Evolutionary conservation across 1,139 yeast species (phyloP), one percentile per base, ranked within the genome.

Genomic region (Pichia terricola): DNA sequence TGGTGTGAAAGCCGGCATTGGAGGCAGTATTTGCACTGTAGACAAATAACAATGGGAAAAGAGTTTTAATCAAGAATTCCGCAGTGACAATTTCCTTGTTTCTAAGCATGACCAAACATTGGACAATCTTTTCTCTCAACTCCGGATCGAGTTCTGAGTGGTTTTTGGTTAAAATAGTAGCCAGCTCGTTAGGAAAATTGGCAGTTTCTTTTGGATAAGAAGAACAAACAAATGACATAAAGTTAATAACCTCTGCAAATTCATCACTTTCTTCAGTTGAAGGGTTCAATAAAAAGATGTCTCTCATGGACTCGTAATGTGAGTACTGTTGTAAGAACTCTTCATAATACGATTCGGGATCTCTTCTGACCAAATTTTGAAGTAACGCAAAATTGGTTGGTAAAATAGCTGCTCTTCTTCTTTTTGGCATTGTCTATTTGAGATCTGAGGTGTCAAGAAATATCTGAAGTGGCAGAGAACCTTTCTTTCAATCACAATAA

Each of bases 261-360:
- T 87, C 94, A 10, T 73, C 73, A 51, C 80, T 78, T 41, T 81
- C 80, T 40, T 79, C 78, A 2, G 76, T 72, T 2, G 73, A 61
- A 5, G 84, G 83, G 61, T 81, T 79, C 53, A 75, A 67, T 62
- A 86, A 68, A 57, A 86, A 87, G 49, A 94, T 82, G 59, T 89
- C 96, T 61, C 95, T 70, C 46, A 88, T 68, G 1, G 97, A 84
- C 61, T 84, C 88, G 63, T 91, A 91, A 62, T 94, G 98, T 44
- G 91, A 76, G 62, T 81, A 87, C 61, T 94, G 98, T 56, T 88
- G 94, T 41, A 81, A 62, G 63, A 91, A 91, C 64, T 91, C 99
- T 63, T 94, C 98, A 51, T 79, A 78, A 63, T 91, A 94, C 0
- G 97, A 87, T 48, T 77, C 83, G 3, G 98, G 97, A 60, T 91